These are phyloP conservation scores for Cladosporium sp. DNA, from an alignment of 2,329 filamentous ascomycete genomes.

Conservation along the genomic window DNA sequence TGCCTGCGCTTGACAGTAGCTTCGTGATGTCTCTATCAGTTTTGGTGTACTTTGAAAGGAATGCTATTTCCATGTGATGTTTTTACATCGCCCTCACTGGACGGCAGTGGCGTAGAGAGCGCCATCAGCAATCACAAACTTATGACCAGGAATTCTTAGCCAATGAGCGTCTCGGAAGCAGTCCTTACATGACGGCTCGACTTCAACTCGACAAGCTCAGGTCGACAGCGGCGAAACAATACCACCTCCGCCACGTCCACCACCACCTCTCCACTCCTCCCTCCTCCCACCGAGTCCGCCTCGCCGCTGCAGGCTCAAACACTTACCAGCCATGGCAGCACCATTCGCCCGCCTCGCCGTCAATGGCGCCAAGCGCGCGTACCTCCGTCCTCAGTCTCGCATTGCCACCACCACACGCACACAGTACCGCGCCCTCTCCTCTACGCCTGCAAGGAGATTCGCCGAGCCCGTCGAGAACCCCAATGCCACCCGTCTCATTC, in stretches of 20 bases:
- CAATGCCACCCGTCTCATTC: constrained; percentile 64
- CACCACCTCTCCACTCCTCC: constrained; percentile 26
- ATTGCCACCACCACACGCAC: constrained; percentile 37
- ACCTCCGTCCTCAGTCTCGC: constrained; percentile 56
- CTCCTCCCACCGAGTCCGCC: not conserved
- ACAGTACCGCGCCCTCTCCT: constrained; percentile 64
- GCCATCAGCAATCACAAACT: not conserved
- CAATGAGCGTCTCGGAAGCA: not conserved
- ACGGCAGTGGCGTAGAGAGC: not conserved
- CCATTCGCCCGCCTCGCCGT: constrained; percentile 72
- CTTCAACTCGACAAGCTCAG: constrained; percentile 7
- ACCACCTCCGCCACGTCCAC: constrained; percentile 16
- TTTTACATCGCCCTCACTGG: not conserved
- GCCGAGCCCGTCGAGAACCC: constrained; percentile 55
- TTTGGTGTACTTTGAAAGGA: not conserved
- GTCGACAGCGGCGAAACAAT: constrained; percentile 16
- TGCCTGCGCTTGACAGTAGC: not conserved
- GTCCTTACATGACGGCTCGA: constrained; percentile 5
- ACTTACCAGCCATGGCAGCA: constrained; percentile 62
- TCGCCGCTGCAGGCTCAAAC: constrained; percentile 14
- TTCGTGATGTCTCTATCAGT: not conserved
- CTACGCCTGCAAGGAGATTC: constrained; percentile 63
- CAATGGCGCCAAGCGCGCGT: constrained; percentile 67
- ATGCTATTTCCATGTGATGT: not conserved
- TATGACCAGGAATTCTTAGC: not conserved